Evolutionary conservation across 2,329 filamentous ascomycete species (phyloP).

Genomic region (Xylariales sp.): DNA sequence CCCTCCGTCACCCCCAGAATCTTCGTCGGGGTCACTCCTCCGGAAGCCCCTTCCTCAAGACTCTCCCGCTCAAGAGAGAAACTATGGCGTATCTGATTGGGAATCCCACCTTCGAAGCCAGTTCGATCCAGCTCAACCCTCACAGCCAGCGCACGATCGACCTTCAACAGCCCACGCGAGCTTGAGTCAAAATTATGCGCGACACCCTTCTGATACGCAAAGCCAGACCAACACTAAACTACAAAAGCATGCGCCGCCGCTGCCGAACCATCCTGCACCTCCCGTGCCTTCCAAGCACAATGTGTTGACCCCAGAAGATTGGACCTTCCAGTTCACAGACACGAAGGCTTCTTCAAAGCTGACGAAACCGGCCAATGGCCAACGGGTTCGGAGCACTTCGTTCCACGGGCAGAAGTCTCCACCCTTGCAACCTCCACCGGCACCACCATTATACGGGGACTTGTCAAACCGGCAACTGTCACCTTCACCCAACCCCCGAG

Average conservation of each 20-base stretch:
- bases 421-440: conserved; percentile 11
- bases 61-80: conserved; percentile 8
- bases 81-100: conserved; percentile 2
- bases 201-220: conserved; percentile 11
- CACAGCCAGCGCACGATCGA: neutral
- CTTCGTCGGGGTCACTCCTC: conserved; percentile 11
- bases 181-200: too few relatives aligned
- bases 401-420: conserved; percentile 12
- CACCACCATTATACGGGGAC: too few relatives aligned
- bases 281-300: conserved; percentile 1
- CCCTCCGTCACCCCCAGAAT: conserved; percentile 17
- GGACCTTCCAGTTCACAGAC: conserved; percentile 19
- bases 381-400: conserved; percentile 23
- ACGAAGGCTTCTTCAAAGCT: conserved; percentile 19
- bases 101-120: conserved; percentile 3
- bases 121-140: conserved; percentile 2
- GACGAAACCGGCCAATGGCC: conserved; percentile 13
- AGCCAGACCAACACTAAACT: conserved; percentile 2
- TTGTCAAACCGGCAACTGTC: conserved; percentile 11
- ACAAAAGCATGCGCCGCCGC: conserved; percentile 8
- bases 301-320: too few relatives aligned
- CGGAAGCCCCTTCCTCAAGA: conserved; percentile 21
- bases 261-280: conserved; percentile 10
- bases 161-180: too few relatives aligned
- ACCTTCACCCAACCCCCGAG: conserved; percentile 31